These are phyloP conservation scores for Entomortierella beljakovae DNA, from an alignment of 192 early-diverging fungal genomes.

Conservation along the genomic window DNA sequence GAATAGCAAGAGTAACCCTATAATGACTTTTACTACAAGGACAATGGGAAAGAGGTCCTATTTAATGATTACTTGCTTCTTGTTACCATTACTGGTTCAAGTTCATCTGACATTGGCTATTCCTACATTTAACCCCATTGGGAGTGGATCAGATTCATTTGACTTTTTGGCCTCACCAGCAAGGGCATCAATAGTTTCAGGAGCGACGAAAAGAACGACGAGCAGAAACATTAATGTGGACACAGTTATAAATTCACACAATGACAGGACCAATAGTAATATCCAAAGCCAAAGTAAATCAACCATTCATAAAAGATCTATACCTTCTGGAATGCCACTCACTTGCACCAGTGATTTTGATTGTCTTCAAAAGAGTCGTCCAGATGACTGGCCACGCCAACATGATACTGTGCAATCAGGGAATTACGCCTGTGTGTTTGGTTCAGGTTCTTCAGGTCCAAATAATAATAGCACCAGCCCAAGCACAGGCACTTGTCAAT, in stretches of 20 bases:
- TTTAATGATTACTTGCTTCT: too few relatives aligned
- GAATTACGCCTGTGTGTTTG: conserved; percentile 69
- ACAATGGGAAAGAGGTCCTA: too few relatives aligned
- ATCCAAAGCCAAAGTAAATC: background rate
- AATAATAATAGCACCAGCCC: background rate
- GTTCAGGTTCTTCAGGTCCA: background rate
- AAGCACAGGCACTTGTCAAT: conserved; percentile 57
- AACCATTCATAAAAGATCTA: conserved; percentile 14
- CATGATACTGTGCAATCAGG: conserved; percentile 44
- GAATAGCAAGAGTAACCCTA: too few relatives aligned
- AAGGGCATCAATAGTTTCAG: background rate
- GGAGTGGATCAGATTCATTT: background rate
- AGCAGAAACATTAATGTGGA: background rate
- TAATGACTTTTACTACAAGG: too few relatives aligned
- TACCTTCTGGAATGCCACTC: conserved; percentile 18
- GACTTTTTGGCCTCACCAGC: background rate
- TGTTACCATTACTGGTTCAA: too few relatives aligned
- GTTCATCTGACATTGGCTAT: too few relatives aligned
- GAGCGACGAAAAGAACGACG: background rate
- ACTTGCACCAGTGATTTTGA: conserved; percentile 45
- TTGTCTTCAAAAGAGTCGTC: conserved; percentile 28
- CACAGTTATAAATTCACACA: background rate
- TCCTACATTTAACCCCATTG: too few relatives aligned
- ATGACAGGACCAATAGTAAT: background rate
- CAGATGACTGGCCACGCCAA: conserved; percentile 23